Conservation (phyloP, 441 rosid species). For the Dalechampia spathulata region DNA sequence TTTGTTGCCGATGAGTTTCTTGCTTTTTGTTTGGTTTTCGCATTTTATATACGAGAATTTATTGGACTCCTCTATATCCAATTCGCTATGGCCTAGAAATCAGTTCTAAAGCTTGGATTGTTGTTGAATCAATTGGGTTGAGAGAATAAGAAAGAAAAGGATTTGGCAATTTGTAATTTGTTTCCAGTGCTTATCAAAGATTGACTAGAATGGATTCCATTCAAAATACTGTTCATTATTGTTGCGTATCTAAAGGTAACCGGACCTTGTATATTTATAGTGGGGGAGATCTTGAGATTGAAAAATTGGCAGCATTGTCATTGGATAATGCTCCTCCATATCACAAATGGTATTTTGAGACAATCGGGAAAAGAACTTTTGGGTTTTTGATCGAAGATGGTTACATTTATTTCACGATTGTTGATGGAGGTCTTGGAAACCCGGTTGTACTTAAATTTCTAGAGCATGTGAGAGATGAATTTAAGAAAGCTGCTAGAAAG, state of each 20-base stretch:
- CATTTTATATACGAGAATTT: constrained; percentile 26
- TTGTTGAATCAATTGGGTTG: background rate
- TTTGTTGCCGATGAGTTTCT: constrained; percentile 30
- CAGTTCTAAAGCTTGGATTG: background rate
- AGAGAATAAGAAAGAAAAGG: background rate
- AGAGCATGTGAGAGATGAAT: constrained; percentile 52
- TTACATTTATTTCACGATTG: constrained; percentile 57
- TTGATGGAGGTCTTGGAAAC: constrained; percentile 44
- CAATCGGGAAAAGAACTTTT: constrained; percentile 40
- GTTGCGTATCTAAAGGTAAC: constrained; percentile 52
- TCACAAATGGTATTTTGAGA: constrained; percentile 85
- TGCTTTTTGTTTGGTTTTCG: constrained; percentile 25
- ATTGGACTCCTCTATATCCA: constrained; percentile 17
- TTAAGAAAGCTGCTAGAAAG: constrained; percentile 45
- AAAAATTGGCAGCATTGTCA: constrained; percentile 46
- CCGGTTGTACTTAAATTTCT: constrained; percentile 46
- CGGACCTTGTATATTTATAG: constrained; percentile 42
- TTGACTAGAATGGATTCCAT: constrained; percentile 36
- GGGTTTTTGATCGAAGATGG: constrained; percentile 73
- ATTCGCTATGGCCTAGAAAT: constrained; percentile 18
- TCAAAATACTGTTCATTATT: constrained; percentile 52
- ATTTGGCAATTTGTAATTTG: background rate
- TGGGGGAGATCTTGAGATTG: constrained; percentile 45
- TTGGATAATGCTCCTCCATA: constrained; percentile 55
- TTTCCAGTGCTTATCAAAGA: constrained; percentile 1